phyloP scores from a whole-genome alignment of 305 asterid species.

The Fraxinus xanthoxyloides region DNA sequence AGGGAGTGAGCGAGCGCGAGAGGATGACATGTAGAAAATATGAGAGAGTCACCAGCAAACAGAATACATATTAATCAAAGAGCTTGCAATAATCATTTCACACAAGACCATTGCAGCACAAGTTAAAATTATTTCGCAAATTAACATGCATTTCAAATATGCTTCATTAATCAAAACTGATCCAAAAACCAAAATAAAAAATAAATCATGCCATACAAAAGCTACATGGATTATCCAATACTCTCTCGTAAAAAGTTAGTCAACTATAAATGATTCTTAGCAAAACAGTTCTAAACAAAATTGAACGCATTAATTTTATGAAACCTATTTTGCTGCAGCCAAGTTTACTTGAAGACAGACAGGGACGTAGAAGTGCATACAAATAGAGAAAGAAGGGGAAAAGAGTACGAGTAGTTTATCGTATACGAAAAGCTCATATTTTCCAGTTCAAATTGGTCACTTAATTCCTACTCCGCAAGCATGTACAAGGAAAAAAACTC shows the following conservation, averaged over 20 bases:
- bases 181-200: neutral
- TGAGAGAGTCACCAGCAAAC: neutral
- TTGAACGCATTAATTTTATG: neutral
- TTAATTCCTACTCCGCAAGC: neutral
- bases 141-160: neutral
- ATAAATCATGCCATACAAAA: neutral
- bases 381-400: neutral
- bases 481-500: neutral
- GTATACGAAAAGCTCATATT: neutral
- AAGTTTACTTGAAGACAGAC: neutral
- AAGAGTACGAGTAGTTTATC: neutral
- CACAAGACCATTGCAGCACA: neutral
- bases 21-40: neutral
- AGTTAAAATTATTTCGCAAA: neutral
- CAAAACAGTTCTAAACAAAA: neutral
- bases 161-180: neutral
- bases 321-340: neutral
- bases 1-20: neutral
- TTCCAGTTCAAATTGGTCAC: neutral
- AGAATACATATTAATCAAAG: neutral
- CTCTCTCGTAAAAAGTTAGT: neutral
- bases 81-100: neutral
- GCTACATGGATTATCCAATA: neutral
- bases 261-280: neutral
- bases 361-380: neutral